Base-by-base conservation (phyloP, 129 eudicot species). In the Chrysanthemum seticuspe region DNA sequence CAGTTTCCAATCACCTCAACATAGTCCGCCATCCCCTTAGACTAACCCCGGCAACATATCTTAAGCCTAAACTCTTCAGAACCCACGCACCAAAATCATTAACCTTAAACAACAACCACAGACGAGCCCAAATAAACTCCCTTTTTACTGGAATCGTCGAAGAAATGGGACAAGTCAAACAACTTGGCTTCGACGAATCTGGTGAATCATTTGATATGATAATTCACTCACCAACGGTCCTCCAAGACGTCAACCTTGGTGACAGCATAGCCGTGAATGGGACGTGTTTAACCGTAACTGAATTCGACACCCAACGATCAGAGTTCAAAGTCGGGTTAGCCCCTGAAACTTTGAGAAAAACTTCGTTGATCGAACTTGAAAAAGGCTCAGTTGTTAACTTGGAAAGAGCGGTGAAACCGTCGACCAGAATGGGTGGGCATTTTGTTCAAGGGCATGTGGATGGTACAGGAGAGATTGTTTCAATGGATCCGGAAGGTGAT, bases 401-500 rank as follows among this genome's bases (percentile, higher is more conserved):
- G 83, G 98, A 93, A 74, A 75, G 98, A 78, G 96, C 96, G 0
- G 74, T 93, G 84, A 83, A 82, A 57, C 90, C 96, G 7, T 76
- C 82, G 18, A 89, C 96, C 6, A 79, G 95, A 78, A 89, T 93
- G 96, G 98, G 96, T 8, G 98, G 98, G 31, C 98, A 89, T 84
- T 93, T 93, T 54, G 96, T 93, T 76, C 98, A 93, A 85, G 98
- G 98, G 5, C 96, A 93, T 53, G 96, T 92, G 21, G 98, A 93
- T 72, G 95, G 95, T 10, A 93, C 96, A 0, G 98, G 98, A 13
- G 88, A 83, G 78, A 89, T 93, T 60, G 96, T 93, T 64, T 81
- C 75, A 10, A 82, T 74, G 62, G 76, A 80, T 3, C 67, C 79
- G 0, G 98, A 93, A 48, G 95, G 90, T 0, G 96, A 93, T 82